A percentile compares a stretch with the other conserved stretches of the same genome.
Conservation (phyloP, 2,329 filamentous ascomycete species). For the Chaetoscypha palmicola region DNA sequence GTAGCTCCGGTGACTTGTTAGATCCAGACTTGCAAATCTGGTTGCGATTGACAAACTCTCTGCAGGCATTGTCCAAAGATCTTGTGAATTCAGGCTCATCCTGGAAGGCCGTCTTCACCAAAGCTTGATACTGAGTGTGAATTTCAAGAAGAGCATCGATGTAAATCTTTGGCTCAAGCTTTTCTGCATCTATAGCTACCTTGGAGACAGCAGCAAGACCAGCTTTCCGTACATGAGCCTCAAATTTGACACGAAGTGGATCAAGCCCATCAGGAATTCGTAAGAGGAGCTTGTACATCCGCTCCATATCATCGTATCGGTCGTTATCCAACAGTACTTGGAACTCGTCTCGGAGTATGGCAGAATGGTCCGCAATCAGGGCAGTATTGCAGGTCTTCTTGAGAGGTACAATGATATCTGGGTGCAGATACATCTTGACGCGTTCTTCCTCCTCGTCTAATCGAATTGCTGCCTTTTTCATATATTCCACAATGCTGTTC, state of each 20-base stretch:
- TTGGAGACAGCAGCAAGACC: conserved; percentile 85
- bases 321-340: conserved; percentile 90
- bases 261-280: conserved; percentile 88
- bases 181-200: conserved; percentile 79
- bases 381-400: conserved; percentile 85
- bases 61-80: conserved; percentile 91
- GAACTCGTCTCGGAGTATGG: conserved; percentile 88
- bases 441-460: conserved; percentile 91
- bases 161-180: conserved; percentile 91
- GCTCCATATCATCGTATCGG: conserved; percentile 86
- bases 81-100: conserved; percentile 96
- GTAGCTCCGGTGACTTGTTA: conserved; percentile 86
- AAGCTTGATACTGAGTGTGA: conserved; percentile 83
- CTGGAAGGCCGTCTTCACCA: conserved; percentile 88
- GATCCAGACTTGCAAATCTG: conserved; percentile 90
- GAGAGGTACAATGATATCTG: conserved; percentile 76
- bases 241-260: conserved; percentile 78
- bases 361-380: conserved; percentile 81
- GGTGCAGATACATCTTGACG: conserved; percentile 83
- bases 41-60: conserved; percentile 97
- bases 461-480: conserved; percentile 95
- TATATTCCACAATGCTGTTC: conserved; percentile 97
- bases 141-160: conserved; percentile 92
- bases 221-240: conserved; percentile 85
- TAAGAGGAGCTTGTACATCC: conserved; percentile 90